A percentile compares a stretch with the other conserved stretches of the same genome.
Conservation (phyloP, 805 yeast genomes). For the Ogataea paradorogensis region DNA sequence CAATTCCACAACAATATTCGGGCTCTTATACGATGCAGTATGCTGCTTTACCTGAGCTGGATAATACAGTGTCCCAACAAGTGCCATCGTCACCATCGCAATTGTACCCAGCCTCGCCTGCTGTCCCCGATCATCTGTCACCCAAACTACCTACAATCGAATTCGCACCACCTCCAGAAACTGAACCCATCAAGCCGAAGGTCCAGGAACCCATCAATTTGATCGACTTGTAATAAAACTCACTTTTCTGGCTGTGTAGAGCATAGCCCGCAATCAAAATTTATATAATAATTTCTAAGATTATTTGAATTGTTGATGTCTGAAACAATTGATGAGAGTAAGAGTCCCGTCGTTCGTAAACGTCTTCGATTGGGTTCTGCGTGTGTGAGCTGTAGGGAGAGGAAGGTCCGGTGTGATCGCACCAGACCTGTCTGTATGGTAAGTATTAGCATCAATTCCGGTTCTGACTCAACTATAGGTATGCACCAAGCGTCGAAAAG, state of each 20-base stretch:
- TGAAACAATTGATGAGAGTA: no score
- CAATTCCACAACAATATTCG: background rate
- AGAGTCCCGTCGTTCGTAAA: no score
- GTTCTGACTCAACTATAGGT: slow-evolving; percentile 8
- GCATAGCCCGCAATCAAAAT: background rate
- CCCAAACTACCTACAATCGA: background rate
- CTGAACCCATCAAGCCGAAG: slow-evolving; percentile 1
- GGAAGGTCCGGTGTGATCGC: slow-evolving; percentile 47
- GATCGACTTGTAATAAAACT: slow-evolving; percentile 19
- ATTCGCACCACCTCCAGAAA: background rate
- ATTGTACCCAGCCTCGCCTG: slow-evolving; percentile 14
- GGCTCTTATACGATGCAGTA: background rate
- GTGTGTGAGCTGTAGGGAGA: slow-evolving; percentile 42
- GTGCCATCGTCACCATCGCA: slow-evolving; percentile 13
- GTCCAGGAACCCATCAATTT: slow-evolving; percentile 20
- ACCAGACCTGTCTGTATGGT: slow-evolving; percentile 37
- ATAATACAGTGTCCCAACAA: background rate
- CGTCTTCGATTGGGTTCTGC: slow-evolving; percentile 38
- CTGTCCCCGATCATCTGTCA: slow-evolving; percentile 2
- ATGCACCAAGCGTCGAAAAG: slow-evolving; percentile 26
- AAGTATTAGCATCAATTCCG: slow-evolving; percentile 8
- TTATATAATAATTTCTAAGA: background rate
- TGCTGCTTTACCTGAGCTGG: background rate
- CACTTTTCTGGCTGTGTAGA: slow-evolving; percentile 5
- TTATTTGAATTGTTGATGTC: background rate